A percentile compares a stretch with the other conserved stretches of the same genome.
Evolutionary conservation across 2,329 filamentous ascomycete species (phyloP).

Genomic region (Calonectria henricotiae): DNA sequence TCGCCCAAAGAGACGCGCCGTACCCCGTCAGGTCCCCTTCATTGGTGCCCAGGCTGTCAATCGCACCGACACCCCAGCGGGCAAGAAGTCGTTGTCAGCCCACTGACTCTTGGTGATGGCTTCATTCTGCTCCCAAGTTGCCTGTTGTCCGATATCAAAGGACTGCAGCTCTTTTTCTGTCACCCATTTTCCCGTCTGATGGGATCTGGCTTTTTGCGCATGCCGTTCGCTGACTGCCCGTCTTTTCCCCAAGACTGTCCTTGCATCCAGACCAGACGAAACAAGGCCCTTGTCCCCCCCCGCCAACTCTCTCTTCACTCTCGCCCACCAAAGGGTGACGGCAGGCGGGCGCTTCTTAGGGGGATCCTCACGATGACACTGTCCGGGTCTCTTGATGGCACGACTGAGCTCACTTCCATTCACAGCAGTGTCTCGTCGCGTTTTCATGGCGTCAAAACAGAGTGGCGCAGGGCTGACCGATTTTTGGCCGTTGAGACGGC

Average conservation of each 20-base stretch:
- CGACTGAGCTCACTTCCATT: conserved; percentile 29
- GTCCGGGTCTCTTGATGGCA: conserved; percentile 2
- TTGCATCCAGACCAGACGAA: conserved; percentile 18
- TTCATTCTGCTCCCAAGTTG: conserved; percentile 46
- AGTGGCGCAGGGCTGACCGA: background rate
- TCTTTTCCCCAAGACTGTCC: background rate
- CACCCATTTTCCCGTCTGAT: conserved; percentile 11
- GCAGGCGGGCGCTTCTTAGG: background rate
- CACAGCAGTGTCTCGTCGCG: conserved; percentile 29
- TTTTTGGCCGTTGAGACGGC: conserved; percentile 26
- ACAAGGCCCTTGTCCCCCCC: conserved; percentile 6
- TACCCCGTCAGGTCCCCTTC: background rate
- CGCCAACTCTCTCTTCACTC: background rate
- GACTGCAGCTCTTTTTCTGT: conserved; percentile 34
- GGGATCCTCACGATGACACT: conserved; percentile 25
- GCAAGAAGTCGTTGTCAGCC: conserved; percentile 38
- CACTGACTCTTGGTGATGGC: conserved; percentile 50
- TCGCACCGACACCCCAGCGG: conserved; percentile 3
- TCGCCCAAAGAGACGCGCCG: background rate
- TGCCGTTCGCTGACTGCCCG: conserved; percentile 10
- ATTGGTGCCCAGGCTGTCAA: conserved; percentile 27
- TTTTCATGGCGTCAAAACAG: background rate
- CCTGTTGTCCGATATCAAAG: conserved; percentile 41
- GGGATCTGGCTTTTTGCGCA: background rate
- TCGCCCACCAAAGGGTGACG: background rate